phyloP scores from a whole-genome alignment of 2,329 filamentous ascomycete genomes.

The Triangularia verruculosa region DNA sequence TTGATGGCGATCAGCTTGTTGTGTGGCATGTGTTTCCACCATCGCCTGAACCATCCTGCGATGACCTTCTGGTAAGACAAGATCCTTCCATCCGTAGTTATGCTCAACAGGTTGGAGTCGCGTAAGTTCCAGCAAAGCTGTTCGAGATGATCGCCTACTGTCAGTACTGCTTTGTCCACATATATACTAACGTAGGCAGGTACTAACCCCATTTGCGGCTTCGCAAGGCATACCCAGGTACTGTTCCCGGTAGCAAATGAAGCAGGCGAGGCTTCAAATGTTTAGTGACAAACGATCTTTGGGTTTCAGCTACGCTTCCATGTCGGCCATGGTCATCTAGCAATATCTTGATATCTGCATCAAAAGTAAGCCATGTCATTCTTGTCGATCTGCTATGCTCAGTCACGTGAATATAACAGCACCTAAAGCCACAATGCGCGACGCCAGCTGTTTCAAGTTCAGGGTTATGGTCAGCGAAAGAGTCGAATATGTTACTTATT shows the following conservation, averaged over 20 bases:
- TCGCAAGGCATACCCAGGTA: conserved; percentile 35
- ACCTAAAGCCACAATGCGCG: too few species aligned
- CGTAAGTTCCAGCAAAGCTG: conserved; percentile 19
- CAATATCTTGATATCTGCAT: not conserved
- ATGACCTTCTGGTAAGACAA: conserved; percentile 29
- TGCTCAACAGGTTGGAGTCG: conserved; percentile 7
- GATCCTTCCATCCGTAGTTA: conserved; percentile 27
- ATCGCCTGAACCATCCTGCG: conserved; percentile 32
- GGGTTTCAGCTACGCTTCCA: conserved; percentile 4
- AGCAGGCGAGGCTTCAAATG: conserved; percentile 13
- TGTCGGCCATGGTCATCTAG: conserved; percentile 16
- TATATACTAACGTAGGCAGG: too few species aligned
- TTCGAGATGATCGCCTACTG: not conserved
- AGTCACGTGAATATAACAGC: too few species aligned
- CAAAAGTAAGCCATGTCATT: too few species aligned
- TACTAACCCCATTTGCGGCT: conserved; percentile 35
- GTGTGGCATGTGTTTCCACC: conserved; percentile 33
- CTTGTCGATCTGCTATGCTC: too few species aligned
- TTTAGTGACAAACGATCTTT: conserved; percentile 9
- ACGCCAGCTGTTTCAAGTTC: too few species aligned
- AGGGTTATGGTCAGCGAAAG: too few species aligned
- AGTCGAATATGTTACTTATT: too few species aligned
- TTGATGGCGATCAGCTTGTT: conserved; percentile 12
- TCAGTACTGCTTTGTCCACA: not conserved
- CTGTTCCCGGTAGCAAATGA: conserved; percentile 25